Evolutionary conservation across 495 filamentous ascomycete genomes (phyloP).

Genomic region (Bacidia gigantensis): DNA sequence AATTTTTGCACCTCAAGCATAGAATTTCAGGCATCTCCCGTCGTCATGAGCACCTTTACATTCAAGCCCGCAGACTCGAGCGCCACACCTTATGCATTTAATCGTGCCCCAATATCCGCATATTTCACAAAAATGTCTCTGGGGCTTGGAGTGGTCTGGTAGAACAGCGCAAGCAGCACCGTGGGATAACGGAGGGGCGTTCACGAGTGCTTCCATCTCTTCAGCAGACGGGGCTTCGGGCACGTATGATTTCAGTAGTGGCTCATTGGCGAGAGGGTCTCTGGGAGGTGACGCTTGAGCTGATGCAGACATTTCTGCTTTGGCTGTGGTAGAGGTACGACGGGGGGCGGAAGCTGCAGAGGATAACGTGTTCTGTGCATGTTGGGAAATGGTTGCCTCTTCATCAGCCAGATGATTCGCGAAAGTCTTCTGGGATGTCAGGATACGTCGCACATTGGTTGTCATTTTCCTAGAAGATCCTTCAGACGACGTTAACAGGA

Average conservation of each 20-base stretch:
- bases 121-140: constrained; percentile 66
- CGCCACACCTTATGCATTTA: constrained; percentile 71
- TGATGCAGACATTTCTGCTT: not conserved
- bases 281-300: not conserved
- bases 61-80: constrained; percentile 65
- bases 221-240: constrained; percentile 51
- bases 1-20: constrained; percentile 9
- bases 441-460: constrained; percentile 71
- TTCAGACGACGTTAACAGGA: not conserved
- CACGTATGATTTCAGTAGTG: constrained; percentile 46
- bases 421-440: constrained; percentile 86
- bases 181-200: constrained; percentile 66
- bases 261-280: constrained; percentile 38
- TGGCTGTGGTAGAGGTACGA: constrained; percentile 6
- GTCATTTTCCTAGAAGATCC: constrained; percentile 42
- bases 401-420: constrained; percentile 84
- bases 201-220: constrained; percentile 52
- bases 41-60: constrained; percentile 71
- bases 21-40: constrained; percentile 45
- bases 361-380: constrained; percentile 18
- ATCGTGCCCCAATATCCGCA: constrained; percentile 90
- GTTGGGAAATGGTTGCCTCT: constrained; percentile 50
- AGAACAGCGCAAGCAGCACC: constrained; percentile 55
- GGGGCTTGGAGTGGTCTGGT: constrained; percentile 38
- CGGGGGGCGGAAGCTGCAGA: constrained; percentile 5